phyloP scores from a whole-genome alignment of 306 rosid species.

The Quercus gilva region DNA sequence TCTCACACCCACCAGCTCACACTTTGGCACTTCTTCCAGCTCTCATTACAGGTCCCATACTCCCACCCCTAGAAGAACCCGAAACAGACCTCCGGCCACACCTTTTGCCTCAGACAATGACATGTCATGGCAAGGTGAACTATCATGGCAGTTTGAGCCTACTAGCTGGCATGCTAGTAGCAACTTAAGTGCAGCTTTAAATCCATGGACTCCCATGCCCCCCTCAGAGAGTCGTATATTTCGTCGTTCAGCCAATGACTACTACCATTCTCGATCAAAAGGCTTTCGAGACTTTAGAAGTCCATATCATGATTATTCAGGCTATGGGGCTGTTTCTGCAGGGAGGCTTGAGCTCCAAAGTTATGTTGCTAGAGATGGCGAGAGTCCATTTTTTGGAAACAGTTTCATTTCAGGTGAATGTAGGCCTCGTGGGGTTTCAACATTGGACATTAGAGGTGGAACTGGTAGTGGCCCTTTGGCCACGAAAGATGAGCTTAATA shows the following conservation, averaged over 20 bases:
- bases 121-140: conserved; percentile 69
- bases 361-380: conserved; percentile 49
- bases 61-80: conserved; percentile 25
- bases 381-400: conserved; percentile 29
- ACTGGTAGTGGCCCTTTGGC: conserved; percentile 48
- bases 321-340: neutral
- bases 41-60: conserved; percentile 21
- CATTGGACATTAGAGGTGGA: conserved; percentile 9
- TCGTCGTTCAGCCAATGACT: conserved; percentile 58
- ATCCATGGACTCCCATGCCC: conserved; percentile 56
- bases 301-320: conserved; percentile 29
- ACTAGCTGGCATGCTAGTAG: conserved; percentile 43
- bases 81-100: conserved; percentile 39
- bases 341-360: conserved; percentile 81
- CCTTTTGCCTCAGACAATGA: conserved; percentile 70
- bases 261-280: conserved; percentile 53
- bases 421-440: conserved; percentile 23
- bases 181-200: conserved; percentile 50
- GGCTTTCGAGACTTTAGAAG: conserved; percentile 18
- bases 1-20: conserved; percentile 42
- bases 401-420: conserved; percentile 15
- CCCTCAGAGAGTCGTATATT: conserved; percentile 29
- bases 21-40: conserved; percentile 30
- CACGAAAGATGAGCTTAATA: conserved; percentile 47
- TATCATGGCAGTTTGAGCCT: conserved; percentile 83